Evolutionary conservation across 2,329 filamentous ascomycete species (phyloP).

Genomic region (Exutisphaerella laricina): DNA sequence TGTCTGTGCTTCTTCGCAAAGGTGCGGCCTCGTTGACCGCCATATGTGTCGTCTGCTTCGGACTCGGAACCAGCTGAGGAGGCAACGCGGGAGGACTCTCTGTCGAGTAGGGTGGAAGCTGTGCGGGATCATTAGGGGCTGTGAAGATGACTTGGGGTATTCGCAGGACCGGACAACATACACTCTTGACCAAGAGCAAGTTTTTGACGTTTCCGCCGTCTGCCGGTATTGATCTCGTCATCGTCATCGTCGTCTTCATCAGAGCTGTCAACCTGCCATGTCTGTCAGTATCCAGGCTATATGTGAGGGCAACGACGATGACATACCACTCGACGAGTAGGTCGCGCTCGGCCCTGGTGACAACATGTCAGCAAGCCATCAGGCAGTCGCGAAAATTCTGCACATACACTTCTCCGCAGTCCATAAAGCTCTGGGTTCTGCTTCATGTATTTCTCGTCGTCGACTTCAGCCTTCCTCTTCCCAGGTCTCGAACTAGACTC

Average conservation of each 20-base stretch:
- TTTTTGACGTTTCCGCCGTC: conserved; percentile 60
- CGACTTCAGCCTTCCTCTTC: conserved; percentile 59
- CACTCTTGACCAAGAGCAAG: conserved; percentile 58
- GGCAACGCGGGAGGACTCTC: conserved; percentile 34
- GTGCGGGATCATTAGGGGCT: conserved; percentile 28
- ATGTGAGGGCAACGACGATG: conserved; percentile 4
- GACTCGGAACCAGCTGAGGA: conserved; percentile 57
- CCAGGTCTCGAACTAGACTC: conserved; percentile 61
- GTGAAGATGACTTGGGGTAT: conserved; percentile 29
- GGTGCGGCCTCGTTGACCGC: conserved; percentile 63
- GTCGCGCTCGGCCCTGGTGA: conserved; percentile 54
- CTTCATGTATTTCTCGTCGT: conserved; percentile 72
- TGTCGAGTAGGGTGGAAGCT: conserved; percentile 27
- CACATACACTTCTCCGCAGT: conserved; percentile 78
- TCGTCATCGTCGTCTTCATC: conserved; percentile 61
- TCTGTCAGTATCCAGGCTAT: conserved; percentile 14
- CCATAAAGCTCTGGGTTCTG: conserved; percentile 95
- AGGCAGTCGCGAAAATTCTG: not conserved
- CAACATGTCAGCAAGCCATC: conserved; percentile 29
- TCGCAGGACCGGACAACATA: conserved; percentile 42
- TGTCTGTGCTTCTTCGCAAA: conserved; percentile 68
- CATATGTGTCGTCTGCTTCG: conserved; percentile 59
- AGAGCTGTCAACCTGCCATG: conserved; percentile 52
- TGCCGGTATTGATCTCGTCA: conserved; percentile 62
- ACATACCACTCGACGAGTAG: conserved; percentile 56